phyloP scores from a whole-genome alignment of 306 rosid genomes.

The Benincasa hispida region DNA sequence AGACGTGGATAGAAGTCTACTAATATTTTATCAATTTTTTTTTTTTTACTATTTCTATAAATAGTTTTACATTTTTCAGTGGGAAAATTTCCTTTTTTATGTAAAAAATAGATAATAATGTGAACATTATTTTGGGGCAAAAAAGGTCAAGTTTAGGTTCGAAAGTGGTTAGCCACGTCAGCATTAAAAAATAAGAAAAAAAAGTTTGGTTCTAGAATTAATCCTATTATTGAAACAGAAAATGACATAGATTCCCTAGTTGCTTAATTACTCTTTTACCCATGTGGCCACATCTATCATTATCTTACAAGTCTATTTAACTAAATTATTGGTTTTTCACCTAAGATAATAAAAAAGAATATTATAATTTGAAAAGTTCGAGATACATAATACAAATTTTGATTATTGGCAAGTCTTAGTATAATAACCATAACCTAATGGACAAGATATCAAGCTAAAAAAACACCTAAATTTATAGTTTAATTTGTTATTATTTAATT shows the following conservation, averaged over 20 bases:
- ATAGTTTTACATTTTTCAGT: too few species aligned
- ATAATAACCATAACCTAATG: too few species aligned
- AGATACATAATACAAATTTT: too few species aligned
- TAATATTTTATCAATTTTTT: too few species aligned
- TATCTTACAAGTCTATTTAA: background rate
- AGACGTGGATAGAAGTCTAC: too few species aligned
- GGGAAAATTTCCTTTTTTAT: too few species aligned
- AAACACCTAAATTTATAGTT: background rate
- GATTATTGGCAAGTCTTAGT: too few species aligned
- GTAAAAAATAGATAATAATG: background rate
- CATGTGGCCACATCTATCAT: background rate
- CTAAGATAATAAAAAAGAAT: background rate
- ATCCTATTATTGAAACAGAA: background rate
- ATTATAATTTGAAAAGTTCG: background rate
- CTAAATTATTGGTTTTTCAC: background rate
- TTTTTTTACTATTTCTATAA: too few species aligned
- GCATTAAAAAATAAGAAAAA: background rate
- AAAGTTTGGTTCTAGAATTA: background rate
- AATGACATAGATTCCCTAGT: background rate
- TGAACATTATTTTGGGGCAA: background rate
- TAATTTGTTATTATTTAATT: background rate
- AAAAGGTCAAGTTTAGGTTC: background rate
- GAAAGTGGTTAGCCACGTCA: background rate
- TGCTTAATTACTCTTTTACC: background rate
- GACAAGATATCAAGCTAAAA: too few species aligned